phyloP scores from a whole-genome alignment of 306 rosid genomes.

The Corylus americana region DNA sequence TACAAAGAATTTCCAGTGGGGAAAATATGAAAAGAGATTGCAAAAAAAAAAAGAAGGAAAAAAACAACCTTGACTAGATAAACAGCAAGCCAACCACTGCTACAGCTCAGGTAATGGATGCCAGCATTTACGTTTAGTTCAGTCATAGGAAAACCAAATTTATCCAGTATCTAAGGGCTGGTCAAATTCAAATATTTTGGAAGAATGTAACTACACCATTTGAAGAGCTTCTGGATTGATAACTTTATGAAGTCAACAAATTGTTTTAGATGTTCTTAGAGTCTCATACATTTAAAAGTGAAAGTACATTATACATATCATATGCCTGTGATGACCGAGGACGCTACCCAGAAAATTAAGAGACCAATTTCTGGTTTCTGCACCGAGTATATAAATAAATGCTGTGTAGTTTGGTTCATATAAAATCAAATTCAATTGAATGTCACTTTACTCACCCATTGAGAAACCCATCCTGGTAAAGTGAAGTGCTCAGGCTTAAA shows the following conservation, averaged over 20 bases:
- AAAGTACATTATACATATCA: background rate
- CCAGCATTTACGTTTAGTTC: background rate
- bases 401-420: background rate
- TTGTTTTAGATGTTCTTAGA: background rate
- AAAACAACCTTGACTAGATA: background rate
- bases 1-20: background rate
- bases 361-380: background rate
- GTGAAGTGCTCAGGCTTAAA: conserved; percentile 71
- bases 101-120: background rate
- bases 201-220: background rate
- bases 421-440: conserved; percentile 15
- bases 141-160: background rate
- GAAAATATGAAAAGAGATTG: background rate
- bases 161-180: background rate
- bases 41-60: background rate
- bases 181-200: background rate
- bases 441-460: conserved; percentile 57
- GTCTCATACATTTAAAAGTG: background rate
- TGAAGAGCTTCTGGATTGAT: background rate
- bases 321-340: background rate
- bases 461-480: conserved; percentile 72
- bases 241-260: background rate
- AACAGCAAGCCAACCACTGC: background rate
- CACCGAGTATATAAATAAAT: background rate
- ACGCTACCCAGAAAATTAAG: background rate